Base-by-base conservation (phyloP, 805 yeast genomes). In the Metschnikowia similis region DNA sequence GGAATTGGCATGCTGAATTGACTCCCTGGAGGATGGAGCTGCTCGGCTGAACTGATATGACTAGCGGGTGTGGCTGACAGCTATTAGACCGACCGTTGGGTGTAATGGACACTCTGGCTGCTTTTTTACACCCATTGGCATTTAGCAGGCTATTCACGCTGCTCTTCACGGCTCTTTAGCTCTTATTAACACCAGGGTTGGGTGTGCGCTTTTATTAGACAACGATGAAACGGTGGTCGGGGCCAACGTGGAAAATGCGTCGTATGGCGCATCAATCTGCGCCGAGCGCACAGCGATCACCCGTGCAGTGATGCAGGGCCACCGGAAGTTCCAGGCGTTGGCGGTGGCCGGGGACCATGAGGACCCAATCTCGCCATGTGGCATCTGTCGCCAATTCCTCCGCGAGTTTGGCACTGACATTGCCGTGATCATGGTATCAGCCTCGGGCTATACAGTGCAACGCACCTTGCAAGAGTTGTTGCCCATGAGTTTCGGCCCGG, bases 221-320 rank as follows among this genome's bases (percentile, higher is more conserved):
- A 62, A 70, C 8, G 86, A 81, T 2, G 69, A 69, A 16, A 72
- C 63, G 39, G 68, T 85, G 26, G 61, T 68, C 10, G 99, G 98
- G 4, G 96, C 96, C 37, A 92, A 92, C 58, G 83, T 94, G 28
- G 99, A 92, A 64, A 94, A 92, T 64, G 98, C 97, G 2, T 82
- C 94, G 44, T 91, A 87, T 62, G 95, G 89, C 10, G 74, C 70
- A 31, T 63, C 67, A n/a, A 66, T 72, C 5, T 71, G 76, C 52
- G 76, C 77, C 1, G 77, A 71, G 54, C 58, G 76, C 48, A 56
- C 70, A 10, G 66, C 77, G 4, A 58, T 72, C 8, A 56, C 65
- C n/a, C 62, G 63, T 40, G 51, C 49, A 6, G 49, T 67, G 70
- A 67, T 62, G 68, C 66, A 60, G 38, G 82, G 82, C 0, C 66